Evolutionary conservation across 208 protist genomes (phyloP).

Genomic region (Spironucleus salmonicida): DNA sequence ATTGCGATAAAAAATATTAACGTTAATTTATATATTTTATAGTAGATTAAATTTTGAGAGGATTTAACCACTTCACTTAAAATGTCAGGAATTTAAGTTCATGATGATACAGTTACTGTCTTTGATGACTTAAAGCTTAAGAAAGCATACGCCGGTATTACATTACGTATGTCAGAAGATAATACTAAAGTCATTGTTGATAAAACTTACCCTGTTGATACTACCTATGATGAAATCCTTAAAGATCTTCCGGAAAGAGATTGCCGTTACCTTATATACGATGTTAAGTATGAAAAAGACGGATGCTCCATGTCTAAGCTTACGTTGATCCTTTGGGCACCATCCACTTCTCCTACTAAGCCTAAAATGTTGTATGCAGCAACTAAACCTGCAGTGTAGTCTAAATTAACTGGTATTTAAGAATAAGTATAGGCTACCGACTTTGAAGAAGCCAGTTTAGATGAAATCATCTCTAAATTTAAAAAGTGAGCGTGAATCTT

Average conservation of each 20-base stretch:
- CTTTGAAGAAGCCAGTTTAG: background rate
- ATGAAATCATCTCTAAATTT: too few relatives aligned
- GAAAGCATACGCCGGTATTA: background rate
- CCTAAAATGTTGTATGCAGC: conserved; percentile 25
- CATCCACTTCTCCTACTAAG: background rate
- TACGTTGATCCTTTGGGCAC: conserved; percentile 18
- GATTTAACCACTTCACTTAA: too few relatives aligned
- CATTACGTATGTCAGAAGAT: background rate
- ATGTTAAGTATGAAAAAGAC: background rate
- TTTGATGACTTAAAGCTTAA: conserved; percentile 1
- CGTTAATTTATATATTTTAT: too few relatives aligned
- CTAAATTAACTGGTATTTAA: background rate
- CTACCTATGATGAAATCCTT: conserved; percentile 7
- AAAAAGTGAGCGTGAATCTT: too few relatives aligned
- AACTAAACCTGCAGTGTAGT: conserved; percentile 14
- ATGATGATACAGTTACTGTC: background rate
- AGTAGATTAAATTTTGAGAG: too few relatives aligned
- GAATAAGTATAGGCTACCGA: conserved; percentile 23
- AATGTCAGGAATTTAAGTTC: conserved; percentile 19
- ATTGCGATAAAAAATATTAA: too few relatives aligned
- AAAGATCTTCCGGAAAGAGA: conserved; percentile 12
- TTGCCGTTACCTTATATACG: background rate
- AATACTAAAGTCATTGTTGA: conserved; percentile 1
- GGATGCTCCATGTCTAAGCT: conserved; percentile 1
- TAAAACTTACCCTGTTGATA: background rate